Evolutionary conservation across 805 yeast genomes (phyloP), one percentile per base, ranked within the genome.

Genomic region (Saturnispora besseyi): DNA sequence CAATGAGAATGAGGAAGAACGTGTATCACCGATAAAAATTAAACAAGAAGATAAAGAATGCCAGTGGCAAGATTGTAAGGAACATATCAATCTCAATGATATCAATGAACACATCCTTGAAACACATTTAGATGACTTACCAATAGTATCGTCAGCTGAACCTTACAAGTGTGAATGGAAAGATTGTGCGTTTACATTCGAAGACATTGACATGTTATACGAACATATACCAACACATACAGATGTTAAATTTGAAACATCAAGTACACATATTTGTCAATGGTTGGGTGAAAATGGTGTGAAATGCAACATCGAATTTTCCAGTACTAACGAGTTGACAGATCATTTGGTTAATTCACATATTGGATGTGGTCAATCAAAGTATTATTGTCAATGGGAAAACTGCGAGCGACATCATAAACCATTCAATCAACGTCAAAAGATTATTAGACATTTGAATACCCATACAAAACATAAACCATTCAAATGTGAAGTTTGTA

Each of bases 391-490:
- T 62, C 59, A 66, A 38, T 93, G 99, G 99, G 63, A 72, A 9
- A 83, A 77, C 2, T 93, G 99, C 65, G 75, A 75, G 22, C 76
- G 96, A 36, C 62, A 66, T 29, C 74, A 77, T 4, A 73, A 77
- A 53, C 74, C 75, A 3, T 93, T 91, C 61, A 66, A 76, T 9
- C 98, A 91, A 63, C 73, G 93, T 30, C 98, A 91, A 59, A 93
- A 91, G 65, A 69, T 89, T 8, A 67, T 85, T 13, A 75, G 99
- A 40, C 99, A 91, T 67, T 68, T 93, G 45, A 93, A 85, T 64
- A 83, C 84, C 4, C 99, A 93, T 64, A 87, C 98, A 0, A 81
- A 83, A 51, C 81, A 84, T 62, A 81, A 83, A 62, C 97, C 97
- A 0, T 84, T 76, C 63, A 71, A 72, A 51, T 93, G 99, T 66